These are phyloP conservation scores for Osmanthus fragrans DNA, from an alignment of 257 asterid species.

Conservation along the genomic window DNA sequence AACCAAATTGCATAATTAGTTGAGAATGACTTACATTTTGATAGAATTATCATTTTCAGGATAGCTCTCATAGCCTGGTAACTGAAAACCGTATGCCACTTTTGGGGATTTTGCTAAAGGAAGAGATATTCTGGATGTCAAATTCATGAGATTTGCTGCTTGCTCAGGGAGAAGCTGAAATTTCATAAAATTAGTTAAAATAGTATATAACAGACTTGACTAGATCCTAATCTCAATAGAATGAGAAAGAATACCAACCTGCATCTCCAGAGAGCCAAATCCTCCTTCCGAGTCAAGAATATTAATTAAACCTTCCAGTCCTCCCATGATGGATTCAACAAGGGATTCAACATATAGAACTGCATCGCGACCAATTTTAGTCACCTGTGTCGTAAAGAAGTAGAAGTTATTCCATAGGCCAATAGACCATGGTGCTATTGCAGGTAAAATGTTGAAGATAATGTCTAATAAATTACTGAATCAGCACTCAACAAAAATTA, in stretches of 20 bases:
- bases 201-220: conserved; percentile 21
- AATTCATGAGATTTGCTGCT: conserved; percentile 96
- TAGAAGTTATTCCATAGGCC: not conserved
- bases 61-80: conserved; percentile 93
- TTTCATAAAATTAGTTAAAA: conserved; percentile 35
- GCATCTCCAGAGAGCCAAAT: conserved; percentile 95
- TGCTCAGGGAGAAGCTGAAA: conserved; percentile 97
- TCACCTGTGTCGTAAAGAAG: conserved; percentile 55
- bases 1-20: conserved; percentile 1
- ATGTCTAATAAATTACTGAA: not conserved
- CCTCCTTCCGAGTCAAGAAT: conserved; percentile 99
- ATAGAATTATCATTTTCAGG: conserved; percentile 86
- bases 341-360: conserved; percentile 96
- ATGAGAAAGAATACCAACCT: conserved; percentile 59
- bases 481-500: not conserved
- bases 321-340: conserved; percentile 98
- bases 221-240: conserved; percentile 26
- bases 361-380: conserved; percentile 95
- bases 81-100: conserved; percentile 75
- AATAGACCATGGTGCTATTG: conserved; percentile 15
- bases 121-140: conserved; percentile 66
- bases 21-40: conserved; percentile 60
- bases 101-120: conserved; percentile 63
- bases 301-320: conserved; percentile 94
- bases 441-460: conserved; percentile 1